These are phyloP conservation scores for Pseudogymnoascus sp. DNA, from an alignment of 2,329 filamentous ascomycete species.

Conservation along the genomic window DNA sequence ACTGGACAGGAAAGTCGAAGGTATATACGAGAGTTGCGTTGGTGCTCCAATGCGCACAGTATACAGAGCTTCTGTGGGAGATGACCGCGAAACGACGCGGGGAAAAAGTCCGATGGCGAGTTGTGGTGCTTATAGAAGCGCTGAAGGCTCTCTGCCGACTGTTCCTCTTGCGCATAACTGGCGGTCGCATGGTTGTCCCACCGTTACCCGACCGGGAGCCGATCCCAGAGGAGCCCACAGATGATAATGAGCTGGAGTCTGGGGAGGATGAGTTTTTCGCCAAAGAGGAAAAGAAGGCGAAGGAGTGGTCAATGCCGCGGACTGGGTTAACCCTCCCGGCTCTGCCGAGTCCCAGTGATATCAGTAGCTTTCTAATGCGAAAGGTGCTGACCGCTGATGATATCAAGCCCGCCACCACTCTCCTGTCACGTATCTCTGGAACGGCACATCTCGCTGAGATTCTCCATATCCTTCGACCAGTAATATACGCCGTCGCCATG, in stretches of 20 bases:
- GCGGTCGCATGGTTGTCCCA: conserved; percentile 75
- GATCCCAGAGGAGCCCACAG: conserved; percentile 48
- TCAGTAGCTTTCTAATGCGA: conserved; percentile 77
- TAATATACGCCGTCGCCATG: conserved; percentile 79
- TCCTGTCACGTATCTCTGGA: conserved; percentile 78
- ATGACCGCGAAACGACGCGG: conserved; percentile 88
- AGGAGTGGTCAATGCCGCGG: conserved; percentile 86
- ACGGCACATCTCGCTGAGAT: conserved; percentile 71
- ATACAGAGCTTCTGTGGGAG: conserved; percentile 93
- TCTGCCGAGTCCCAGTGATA: conserved; percentile 72
- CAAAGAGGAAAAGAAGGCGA: conserved; percentile 30
- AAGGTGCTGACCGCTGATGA: conserved; percentile 94
- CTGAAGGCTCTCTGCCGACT: conserved; percentile 81
- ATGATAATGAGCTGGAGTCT: conserved; percentile 40
- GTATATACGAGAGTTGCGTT: conserved; percentile 77
- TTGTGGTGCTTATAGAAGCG: conserved; percentile 76
- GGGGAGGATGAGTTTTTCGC: conserved; percentile 31
- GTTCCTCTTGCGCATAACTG: conserved; percentile 73
- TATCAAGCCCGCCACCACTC: conserved; percentile 81
- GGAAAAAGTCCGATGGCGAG: conserved; percentile 77
- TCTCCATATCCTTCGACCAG: conserved; percentile 83
- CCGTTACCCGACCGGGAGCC: conserved; percentile 80
- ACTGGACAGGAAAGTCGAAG: conserved; percentile 55
- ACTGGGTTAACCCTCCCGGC: conserved; percentile 81
- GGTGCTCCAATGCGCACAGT: conserved; percentile 81